phyloP scores from a whole-genome alignment of 495 filamentous ascomycete genomes.

The Podospora anserina region DNA sequence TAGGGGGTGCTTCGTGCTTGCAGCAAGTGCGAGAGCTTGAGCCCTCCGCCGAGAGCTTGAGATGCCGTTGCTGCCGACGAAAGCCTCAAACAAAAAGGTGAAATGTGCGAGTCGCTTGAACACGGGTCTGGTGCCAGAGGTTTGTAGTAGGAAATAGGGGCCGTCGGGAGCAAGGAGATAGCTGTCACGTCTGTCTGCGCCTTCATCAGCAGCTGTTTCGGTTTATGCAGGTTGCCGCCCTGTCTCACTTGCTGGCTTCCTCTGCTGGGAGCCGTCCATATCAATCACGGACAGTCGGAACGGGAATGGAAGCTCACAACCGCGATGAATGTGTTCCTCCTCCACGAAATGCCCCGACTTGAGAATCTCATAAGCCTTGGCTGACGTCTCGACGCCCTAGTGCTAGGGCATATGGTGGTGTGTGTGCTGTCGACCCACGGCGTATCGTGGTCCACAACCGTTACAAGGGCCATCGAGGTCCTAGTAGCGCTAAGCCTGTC shows the following conservation, averaged over 20 bases:
- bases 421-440: not conserved
- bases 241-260: slow-evolving; percentile 8
- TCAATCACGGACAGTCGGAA: not conserved
- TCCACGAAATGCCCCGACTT: too few species aligned
- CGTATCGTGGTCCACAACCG: not conserved
- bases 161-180: not conserved
- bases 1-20: slow-evolving; percentile 1
- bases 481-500: not conserved
- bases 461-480: slow-evolving; percentile 3
- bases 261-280: not conserved
- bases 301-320: too few species aligned
- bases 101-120: not conserved
- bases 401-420: not conserved
- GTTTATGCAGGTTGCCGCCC: slow-evolving; percentile 15
- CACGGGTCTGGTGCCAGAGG: not conserved
- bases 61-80: not conserved
- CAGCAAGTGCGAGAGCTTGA: not conserved
- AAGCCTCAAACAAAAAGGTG: too few species aligned
- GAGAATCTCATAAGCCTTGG: not conserved
- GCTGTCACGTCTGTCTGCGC: not conserved
- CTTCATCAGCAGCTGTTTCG: slow-evolving; percentile 13
- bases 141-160: not conserved
- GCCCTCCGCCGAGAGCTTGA: not conserved
- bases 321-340: too few species aligned
- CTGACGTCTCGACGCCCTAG: not conserved